phyloP scores from a whole-genome alignment of 768 basidiomycete species.

The Pleurotus giganteus region DNA sequence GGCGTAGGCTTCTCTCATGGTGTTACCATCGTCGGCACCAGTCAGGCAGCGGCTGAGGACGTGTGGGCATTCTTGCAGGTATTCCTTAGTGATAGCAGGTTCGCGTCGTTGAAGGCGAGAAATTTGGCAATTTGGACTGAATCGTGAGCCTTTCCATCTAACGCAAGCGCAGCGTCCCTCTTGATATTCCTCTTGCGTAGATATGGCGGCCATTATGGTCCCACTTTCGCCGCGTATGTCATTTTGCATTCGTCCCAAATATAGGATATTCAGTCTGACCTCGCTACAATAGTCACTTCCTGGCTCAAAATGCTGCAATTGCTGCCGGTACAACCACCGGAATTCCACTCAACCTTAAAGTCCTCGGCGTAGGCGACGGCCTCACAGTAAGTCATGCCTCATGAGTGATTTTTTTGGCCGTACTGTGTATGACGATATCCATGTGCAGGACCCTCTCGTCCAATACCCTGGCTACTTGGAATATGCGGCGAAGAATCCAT shows the following conservation, averaged over 20 bases:
- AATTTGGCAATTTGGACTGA: slow-evolving; percentile 65
- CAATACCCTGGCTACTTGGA: slow-evolving; percentile 60
- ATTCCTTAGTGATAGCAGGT: slow-evolving; percentile 53
- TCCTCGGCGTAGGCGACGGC: slow-evolving; percentile 63
- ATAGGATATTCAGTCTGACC: not conserved
- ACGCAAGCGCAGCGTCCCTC: not conserved
- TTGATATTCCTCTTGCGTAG: slow-evolving; percentile 24
- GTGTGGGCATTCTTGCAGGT: slow-evolving; percentile 66
- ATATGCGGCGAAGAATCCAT: slow-evolving; percentile 56
- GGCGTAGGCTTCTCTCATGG: slow-evolving; percentile 66
- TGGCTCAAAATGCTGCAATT: slow-evolving; percentile 58
- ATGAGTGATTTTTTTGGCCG: not conserved
- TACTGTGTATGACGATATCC: not conserved
- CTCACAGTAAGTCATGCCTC: slow-evolving; percentile 42
- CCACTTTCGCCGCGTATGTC: slow-evolving; percentile 55
- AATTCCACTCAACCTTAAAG: slow-evolving; percentile 53
- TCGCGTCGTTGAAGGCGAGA: slow-evolving; percentile 41
- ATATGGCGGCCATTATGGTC: slow-evolving; percentile 72
- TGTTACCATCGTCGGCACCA: slow-evolving; percentile 44
- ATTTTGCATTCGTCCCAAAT: not conserved
- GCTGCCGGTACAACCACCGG: slow-evolving; percentile 42
- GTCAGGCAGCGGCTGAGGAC: slow-evolving; percentile 51
- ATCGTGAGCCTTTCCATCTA: slow-evolving; percentile 33
- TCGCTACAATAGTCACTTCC: slow-evolving; percentile 42
- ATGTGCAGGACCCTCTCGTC: slow-evolving; percentile 34